Evolutionary conservation across 2,329 filamentous ascomycete species (phyloP), one percentile per base, ranked within the genome.

Genomic region (Dendryphion nanum): DNA sequence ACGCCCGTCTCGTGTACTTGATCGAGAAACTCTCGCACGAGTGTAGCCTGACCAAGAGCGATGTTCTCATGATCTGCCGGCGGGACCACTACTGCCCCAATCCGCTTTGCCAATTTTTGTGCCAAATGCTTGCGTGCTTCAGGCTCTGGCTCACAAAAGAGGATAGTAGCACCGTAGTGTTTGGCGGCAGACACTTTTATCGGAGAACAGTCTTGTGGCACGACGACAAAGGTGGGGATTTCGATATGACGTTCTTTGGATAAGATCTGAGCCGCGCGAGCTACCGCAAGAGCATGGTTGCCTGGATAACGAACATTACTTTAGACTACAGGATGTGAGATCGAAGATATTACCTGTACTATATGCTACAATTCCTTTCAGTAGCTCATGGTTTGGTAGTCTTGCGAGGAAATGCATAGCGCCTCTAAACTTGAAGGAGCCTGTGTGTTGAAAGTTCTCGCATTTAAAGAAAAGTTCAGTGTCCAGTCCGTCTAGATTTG

Each of bases 401-500:
- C 32, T 35, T 4, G 41, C 20, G 3, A 47, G 16, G 36, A 41
- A 41, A 30, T 47, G 44, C 16, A 17, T 36, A 3, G 44, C 44
- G 8, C 44, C 41, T 7, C 44, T 36, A 18, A 44, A 38, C 21
- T 47, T 47, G 38, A 47, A 47, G 4, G 44, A 44, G 24, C 44
- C 44, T 3, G 38, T 44, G 13, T 19, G 16, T 18, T 47, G 44
- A 12, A 41, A 19, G 26, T 47, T 47, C 30, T 47, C 44, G 24
- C 41, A 44, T 33, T 47, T 47, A 35, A 47, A 41, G 31, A 36
- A 40, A n/a, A n/a, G n/a, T n/a, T n/a, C n/a, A n/a, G n/a, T n/a
- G n/a, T n/a, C n/a, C n/a, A n/a, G n/a, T n/a, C n/a, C n/a, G n/a
- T n/a, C n/a, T n/a, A n/a, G n/a, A n/a, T n/a, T n/a, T n/a, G n/a